These are phyloP conservation scores for Starmerella apis DNA, from an alignment of 805 yeast species.

Conservation along the genomic window DNA sequence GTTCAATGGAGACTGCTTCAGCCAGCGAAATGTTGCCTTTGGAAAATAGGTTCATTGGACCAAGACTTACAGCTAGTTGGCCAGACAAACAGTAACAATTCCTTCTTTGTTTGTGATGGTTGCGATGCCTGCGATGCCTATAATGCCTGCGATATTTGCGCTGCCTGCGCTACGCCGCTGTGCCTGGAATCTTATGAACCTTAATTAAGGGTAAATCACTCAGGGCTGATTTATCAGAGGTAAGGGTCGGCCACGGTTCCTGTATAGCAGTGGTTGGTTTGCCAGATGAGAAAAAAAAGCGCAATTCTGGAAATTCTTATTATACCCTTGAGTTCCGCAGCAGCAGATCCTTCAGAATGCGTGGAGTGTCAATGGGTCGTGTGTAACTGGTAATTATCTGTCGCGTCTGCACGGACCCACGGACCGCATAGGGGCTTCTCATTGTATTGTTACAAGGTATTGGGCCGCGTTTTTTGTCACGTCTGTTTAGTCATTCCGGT, in stretches of 20 bases:
- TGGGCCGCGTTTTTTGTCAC: background rate
- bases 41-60: slow-evolving; percentile 3
- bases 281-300: no score
- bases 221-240: background rate
- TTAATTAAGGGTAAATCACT: background rate
- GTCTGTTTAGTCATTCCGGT: background rate
- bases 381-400: no score
- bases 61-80: background rate
- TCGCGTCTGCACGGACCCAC: no score
- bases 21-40: background rate
- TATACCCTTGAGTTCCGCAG: no score
- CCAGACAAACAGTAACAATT: no score
- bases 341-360: no score
- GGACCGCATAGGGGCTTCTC: background rate
- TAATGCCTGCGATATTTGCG: background rate
- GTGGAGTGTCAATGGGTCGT: no score
- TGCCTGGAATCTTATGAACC: background rate
- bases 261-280: background rate
- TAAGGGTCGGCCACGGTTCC: background rate
- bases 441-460: background rate
- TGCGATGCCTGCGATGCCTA: background rate
- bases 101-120: background rate
- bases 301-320: no score
- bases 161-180: no score
- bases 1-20: slow-evolving; percentile 9